These are phyloP conservation scores for Dendrocalamus sinicus DNA, from an alignment of 176 grass and related monocot species.

Conservation along the genomic window DNA sequence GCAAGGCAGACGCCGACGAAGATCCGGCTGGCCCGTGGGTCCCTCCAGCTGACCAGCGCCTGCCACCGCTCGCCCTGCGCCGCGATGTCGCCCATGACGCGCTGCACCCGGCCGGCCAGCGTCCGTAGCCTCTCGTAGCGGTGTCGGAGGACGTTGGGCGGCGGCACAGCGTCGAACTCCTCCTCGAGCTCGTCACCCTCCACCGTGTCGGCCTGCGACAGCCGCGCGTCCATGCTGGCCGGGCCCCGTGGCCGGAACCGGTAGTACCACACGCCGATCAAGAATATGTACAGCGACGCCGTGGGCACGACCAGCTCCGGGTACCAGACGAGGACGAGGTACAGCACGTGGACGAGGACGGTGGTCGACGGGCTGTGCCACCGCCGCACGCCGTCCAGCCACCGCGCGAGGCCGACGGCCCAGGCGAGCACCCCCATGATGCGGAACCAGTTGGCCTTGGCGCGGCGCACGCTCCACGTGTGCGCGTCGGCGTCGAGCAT, in stretches of 20 bases:
- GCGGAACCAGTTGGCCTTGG: conserved; percentile 98
- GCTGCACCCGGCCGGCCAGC: conserved; percentile 80
- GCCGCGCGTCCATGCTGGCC: conserved; percentile 79
- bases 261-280: conserved; percentile 93
- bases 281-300: conserved; percentile 82
- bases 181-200: conserved; percentile 92
- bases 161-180: conserved; percentile 87
- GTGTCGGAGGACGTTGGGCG: conserved; percentile 50
- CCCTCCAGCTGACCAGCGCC: conserved; percentile 97
- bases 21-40: conserved; percentile 87
- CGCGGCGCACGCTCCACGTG: conserved; percentile 89
- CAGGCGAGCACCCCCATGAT: conserved; percentile 97
- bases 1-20: conserved; percentile 88
- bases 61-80: conserved; percentile 96
- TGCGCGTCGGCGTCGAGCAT: conserved; percentile 87
- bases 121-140: conserved; percentile 82
- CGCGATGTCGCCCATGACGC: conserved; percentile 89
- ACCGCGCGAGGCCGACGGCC: conserved; percentile 89
- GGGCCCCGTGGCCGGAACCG: conserved; percentile 80
- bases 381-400: conserved; percentile 71
- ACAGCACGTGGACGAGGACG: conserved; percentile 83
- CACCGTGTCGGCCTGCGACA: conserved; percentile 94
- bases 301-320: conserved; percentile 94
- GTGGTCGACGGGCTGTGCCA: conserved; percentile 82
- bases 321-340: conserved; percentile 96